These are phyloP conservation scores for Picea glauca DNA, from an alignment of 75 land plant genomes.

Conservation along the genomic window DNA sequence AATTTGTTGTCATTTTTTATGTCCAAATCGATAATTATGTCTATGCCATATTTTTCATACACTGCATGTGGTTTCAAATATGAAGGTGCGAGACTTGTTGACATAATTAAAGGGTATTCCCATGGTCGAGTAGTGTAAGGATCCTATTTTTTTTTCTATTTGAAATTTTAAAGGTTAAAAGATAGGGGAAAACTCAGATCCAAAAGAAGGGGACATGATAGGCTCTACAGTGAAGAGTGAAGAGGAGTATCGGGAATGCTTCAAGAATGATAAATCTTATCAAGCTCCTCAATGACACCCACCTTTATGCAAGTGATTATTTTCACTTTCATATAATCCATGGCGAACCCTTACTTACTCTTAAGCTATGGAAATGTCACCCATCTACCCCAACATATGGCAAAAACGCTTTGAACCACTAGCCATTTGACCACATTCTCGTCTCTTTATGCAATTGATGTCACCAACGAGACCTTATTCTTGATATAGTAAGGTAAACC, in stretches of 20 bases:
- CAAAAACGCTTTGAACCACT: no score
- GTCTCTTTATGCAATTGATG: no score
- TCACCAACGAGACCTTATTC: no score
- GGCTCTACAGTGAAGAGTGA: constrained; percentile 41
- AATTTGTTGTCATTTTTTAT: constrained; percentile 53
- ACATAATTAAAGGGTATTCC: constrained; percentile 43
- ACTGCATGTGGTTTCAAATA: constrained; percentile 66
- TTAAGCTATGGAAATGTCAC: no score
- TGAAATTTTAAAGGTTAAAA: constrained; percentile 21
- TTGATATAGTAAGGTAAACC: no score
- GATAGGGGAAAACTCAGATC: not conserved
- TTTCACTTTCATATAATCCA: no score
- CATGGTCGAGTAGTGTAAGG: constrained; percentile 54
- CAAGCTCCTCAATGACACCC: no score
- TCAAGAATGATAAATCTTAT: no score
- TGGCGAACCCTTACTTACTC: no score
- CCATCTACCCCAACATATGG: no score
- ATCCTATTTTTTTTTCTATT: constrained; percentile 40
- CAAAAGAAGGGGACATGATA: constrained; percentile 17
- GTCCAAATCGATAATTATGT: constrained; percentile 44
- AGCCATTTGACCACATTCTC: no score
- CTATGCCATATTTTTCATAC: constrained; percentile 28
- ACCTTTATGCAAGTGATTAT: no score
- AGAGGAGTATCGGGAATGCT: constrained; percentile 36
- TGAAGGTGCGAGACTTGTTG: constrained; percentile 64